Base-by-base conservation (phyloP, 495 filamentous ascomycete species). In the Letharia columbiana region DNA sequence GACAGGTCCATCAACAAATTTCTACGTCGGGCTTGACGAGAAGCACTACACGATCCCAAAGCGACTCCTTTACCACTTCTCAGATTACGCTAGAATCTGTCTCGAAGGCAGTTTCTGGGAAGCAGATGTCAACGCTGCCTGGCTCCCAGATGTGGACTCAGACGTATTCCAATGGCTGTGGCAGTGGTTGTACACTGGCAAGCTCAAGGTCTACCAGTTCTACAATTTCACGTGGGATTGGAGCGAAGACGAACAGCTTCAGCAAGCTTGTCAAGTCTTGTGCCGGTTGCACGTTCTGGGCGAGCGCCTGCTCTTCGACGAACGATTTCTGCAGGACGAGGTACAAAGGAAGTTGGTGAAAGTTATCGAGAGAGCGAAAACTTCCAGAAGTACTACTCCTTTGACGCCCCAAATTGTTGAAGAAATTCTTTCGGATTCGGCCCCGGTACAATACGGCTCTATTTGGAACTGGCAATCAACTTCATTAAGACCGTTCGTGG, bases 391-490 rank as follows among this genome's bases (percentile, higher is more conserved):
- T 15, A 2, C 8, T 10, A 23, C 23, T 4, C 45, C 20, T 20
- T 20, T 49, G 45, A 23, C 18, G 3, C 20, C 20, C 7, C 6
- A 8, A 6, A 49, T 49, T 20, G 20, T 49, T 1, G 45, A 49
- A 11, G 45, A 49, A 49, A 7, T 49, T 3, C 45, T 23, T 23
- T n/a, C 18, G 20, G 20, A 23, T 4, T 47, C 44, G 15, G 44
- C 17, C 4, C 44, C 44, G 8, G 3, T 23, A 11, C 20, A 11
- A 10, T 49, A 49, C 9, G 45, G 8, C 3, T 2, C 7, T 20
- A 2, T 1, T 1, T 1, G 3, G 20, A 23, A 2, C 10, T n/a
- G 18, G 45, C 4, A 11, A 49, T 3, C 2, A 1, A n/a, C 20
- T 49, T 28, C 45, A 1, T 10, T 49, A 7, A n/a, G 45, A 23